Percentiles rank a stretch among this genome's conserved stretches.
These are phyloP conservation scores for Pseudogymnoascus sp. DNA, from an alignment of 2,329 filamentous ascomycete genomes.

Conservation along the genomic window DNA sequence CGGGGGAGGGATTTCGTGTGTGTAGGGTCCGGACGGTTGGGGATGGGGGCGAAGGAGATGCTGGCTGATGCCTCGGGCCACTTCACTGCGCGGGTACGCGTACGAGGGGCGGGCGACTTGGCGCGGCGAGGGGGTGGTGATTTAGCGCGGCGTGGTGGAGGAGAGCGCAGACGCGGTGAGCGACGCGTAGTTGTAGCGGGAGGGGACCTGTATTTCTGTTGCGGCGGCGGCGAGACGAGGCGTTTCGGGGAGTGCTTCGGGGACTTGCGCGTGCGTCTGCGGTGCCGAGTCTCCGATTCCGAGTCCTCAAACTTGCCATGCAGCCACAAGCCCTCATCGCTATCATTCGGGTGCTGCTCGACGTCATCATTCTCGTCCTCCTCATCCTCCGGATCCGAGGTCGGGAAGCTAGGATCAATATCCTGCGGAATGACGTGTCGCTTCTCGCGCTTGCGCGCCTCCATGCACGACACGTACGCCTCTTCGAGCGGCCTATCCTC, in stretches of 20 bases:
- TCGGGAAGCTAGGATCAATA: conserved; percentile 94
- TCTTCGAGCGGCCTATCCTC: conserved; percentile 93
- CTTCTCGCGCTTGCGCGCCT: conserved; percentile 72
- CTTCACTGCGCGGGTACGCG: conserved; percentile 45
- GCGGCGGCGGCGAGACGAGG: conserved; percentile 44
- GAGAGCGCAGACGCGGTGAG: conserved; percentile 27
- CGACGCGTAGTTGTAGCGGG: conserved; percentile 27
- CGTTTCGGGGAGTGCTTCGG: conserved; percentile 53
- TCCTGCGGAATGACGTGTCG: conserved; percentile 84
- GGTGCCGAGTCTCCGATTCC: conserved; percentile 46
- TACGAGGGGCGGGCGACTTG: conserved; percentile 61
- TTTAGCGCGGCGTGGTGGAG: conserved; percentile 26
- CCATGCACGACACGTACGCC: conserved; percentile 78
- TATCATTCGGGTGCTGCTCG: conserved; percentile 49
- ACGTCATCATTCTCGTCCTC: conserved; percentile 62
- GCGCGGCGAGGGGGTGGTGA: conserved; percentile 30
- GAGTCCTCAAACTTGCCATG: conserved; percentile 64
- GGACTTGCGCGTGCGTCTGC: conserved; percentile 36
- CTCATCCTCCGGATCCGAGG: conserved; percentile 82
- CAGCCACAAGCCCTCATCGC: conserved; percentile 61
- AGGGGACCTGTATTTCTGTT: conserved; percentile 27
- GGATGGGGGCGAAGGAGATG: conserved; percentile 37
- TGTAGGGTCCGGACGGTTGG: conserved; percentile 57
- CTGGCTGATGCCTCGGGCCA: conserved; percentile 40
- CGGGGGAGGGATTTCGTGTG: conserved; percentile 83